A percentile compares a stretch with the other conserved stretches of the same genome.
phyloP scores from a whole-genome alignment of 2,329 filamentous ascomycete species.

The Xylaria sp. region DNA sequence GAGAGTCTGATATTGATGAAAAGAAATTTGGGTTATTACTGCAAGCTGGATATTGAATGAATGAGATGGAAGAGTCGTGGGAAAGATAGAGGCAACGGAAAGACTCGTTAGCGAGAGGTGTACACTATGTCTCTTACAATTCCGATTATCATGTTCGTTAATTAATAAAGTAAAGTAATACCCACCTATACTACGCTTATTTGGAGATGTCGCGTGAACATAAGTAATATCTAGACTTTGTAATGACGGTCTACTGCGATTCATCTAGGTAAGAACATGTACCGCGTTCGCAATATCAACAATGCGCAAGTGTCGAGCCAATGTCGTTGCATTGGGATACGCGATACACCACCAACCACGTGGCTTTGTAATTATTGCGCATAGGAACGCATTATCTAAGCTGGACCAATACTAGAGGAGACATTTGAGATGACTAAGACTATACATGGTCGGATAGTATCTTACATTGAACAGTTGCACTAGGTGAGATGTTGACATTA shows the following conservation, averaged over 20 bases:
- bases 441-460: not conserved
- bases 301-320: not conserved
- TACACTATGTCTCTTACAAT: not conserved
- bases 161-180: not conserved
- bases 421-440: not conserved
- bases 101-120: not conserved
- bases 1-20: not conserved
- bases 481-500: not conserved
- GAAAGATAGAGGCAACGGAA: not conserved
- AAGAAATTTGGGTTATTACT: not conserved
- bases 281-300: not conserved
- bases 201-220: not conserved
- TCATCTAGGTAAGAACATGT: not conserved
- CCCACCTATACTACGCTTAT: not conserved
- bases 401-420: not conserved
- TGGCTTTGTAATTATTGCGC: not conserved
- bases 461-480: too few species aligned
- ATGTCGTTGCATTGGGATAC: not conserved
- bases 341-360: not conserved
- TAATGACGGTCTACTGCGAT: not conserved
- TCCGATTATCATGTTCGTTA: not conserved
- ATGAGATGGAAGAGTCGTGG: not conserved
- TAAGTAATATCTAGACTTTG: not conserved
- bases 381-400: not conserved
- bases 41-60: not conserved